phyloP scores from a whole-genome alignment of 169 alveolate genomes.

The Babesia bovis region DNA sequence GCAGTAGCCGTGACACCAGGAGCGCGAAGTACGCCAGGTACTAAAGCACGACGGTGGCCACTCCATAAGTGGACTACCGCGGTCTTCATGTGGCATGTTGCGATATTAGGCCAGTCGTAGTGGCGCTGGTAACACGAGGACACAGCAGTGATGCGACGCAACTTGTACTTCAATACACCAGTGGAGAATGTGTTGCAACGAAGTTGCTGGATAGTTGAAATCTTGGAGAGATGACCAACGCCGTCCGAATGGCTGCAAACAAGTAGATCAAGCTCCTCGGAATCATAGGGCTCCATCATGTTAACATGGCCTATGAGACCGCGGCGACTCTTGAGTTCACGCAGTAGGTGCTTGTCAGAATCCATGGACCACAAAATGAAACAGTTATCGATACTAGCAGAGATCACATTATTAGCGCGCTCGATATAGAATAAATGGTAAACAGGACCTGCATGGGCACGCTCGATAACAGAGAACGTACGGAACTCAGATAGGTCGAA shows the following conservation, averaged over 20 bases:
- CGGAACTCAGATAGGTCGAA: slow-evolving; percentile 53
- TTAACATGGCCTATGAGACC: slow-evolving; percentile 52
- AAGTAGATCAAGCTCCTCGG: slow-evolving; percentile 61
- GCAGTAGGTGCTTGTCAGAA: slow-evolving; percentile 46
- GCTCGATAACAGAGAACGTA: slow-evolving; percentile 31
- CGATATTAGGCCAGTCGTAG: slow-evolving; percentile 78
- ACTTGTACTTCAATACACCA: slow-evolving; percentile 16
- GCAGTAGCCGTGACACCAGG: slow-evolving; percentile 60
- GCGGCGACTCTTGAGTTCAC: slow-evolving; percentile 53
- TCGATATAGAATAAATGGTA: slow-evolving; percentile 38
- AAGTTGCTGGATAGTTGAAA: slow-evolving; percentile 65
- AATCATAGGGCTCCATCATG: slow-evolving; percentile 49
- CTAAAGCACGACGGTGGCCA: slow-evolving; percentile 62
- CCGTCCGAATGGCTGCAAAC: slow-evolving; percentile 43
- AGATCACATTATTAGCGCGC: slow-evolving; percentile 22
- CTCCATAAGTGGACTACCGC: slow-evolving; percentile 79
- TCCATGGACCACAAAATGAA: slow-evolving; percentile 60
- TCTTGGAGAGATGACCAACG: slow-evolving; percentile 52
- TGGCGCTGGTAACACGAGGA: slow-evolving; percentile 63
- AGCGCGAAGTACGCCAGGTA: slow-evolving; percentile 23
- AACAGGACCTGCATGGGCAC: slow-evolving; percentile 44
- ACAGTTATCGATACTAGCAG: slow-evolving; percentile 45
- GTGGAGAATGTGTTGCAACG: slow-evolving; percentile 53
- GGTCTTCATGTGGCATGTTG: slow-evolving; percentile 70
- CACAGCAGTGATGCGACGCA: slow-evolving; percentile 26